Percentiles rank a stretch among this genome's conserved stretches.
Evolutionary conservation across 108 stramenopile genomes (phyloP).

Genomic region (Nitzschia inconspicua): DNA sequence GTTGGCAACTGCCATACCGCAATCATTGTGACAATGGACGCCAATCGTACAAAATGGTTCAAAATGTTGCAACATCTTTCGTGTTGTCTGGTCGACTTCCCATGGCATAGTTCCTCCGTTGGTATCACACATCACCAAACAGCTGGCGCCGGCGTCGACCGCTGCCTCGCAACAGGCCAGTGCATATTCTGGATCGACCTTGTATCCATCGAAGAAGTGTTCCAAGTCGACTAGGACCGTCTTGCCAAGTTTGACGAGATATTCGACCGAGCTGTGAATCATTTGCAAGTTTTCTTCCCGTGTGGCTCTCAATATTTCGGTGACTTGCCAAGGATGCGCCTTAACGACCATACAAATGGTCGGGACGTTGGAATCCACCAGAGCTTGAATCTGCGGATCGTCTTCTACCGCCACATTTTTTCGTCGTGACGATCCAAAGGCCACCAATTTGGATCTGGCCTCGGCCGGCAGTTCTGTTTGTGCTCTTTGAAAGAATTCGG

Average conservation of each 20-base stretch:
- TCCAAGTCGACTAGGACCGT: conserved; percentile 88
- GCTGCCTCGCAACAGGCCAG: conserved; percentile 76
- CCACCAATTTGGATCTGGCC: conserved; percentile 70
- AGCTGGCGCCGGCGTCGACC: conserved; percentile 76
- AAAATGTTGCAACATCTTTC: conserved; percentile 45
- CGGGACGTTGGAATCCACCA: conserved; percentile 73
- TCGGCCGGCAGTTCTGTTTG: conserved; percentile 42
- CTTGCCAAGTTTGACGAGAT: conserved; percentile 48
- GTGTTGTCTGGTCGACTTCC: conserved; percentile 63
- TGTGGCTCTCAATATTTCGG: conserved; percentile 85
- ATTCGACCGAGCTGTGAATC: conserved; percentile 84
- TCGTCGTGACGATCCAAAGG: conserved; percentile 88
- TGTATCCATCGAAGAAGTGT: conserved; percentile 92
- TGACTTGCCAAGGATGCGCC: conserved; percentile 89
- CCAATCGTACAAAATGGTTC: conserved; percentile 49
- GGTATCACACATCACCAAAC: conserved; percentile 92
- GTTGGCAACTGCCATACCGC: conserved; percentile 93
- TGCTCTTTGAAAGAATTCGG: conserved; percentile 84
- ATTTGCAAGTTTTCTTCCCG: conserved; percentile 86
- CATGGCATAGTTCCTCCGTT: conserved; percentile 94
- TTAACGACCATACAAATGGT: conserved; percentile 91
- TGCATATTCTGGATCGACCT: conserved; percentile 68
- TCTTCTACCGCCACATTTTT: conserved; percentile 59
- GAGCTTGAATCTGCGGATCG: conserved; percentile 74
- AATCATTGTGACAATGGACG: conserved; percentile 93